A percentile compares a stretch with the other conserved stretches of the same genome.
Conservation (phyloP, 208 protist genomes). For the Leptomonas pyrrhocoris region DNA sequence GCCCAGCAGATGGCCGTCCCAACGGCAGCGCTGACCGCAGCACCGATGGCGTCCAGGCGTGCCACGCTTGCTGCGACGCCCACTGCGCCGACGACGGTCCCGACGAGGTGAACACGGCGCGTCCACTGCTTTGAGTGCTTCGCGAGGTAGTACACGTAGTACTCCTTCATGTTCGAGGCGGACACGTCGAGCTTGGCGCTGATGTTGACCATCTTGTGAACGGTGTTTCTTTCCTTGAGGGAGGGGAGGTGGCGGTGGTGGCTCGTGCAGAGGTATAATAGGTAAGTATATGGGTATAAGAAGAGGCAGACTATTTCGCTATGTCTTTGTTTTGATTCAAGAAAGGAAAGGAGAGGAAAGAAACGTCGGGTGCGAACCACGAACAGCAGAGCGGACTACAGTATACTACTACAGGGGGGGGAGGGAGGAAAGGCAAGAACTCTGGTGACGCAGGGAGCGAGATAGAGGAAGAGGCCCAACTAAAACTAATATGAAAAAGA, state of each 20-base stretch:
- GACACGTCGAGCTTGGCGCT: constrained; percentile 46
- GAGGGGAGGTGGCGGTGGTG: neutral
- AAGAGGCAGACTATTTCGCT: too few species aligned
- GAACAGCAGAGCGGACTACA: too few species aligned
- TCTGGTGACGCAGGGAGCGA: too few species aligned
- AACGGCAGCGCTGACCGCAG: constrained; percentile 12
- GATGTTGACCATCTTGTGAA: constrained; percentile 57
- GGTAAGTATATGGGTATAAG: too few species aligned
- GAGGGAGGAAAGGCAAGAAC: too few species aligned
- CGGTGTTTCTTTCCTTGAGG: neutral
- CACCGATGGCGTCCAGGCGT: constrained; percentile 20
- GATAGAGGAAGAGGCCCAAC: too few species aligned
- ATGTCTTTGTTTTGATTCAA: too few species aligned
- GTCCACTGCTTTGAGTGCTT: constrained; percentile 60
- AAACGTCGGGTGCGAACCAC: too few species aligned
- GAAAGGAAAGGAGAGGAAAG: too few species aligned
- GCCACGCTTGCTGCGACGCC: constrained; percentile 25
- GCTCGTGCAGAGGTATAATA: too few species aligned
- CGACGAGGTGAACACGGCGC: constrained; percentile 54
- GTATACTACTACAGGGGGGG: too few species aligned
- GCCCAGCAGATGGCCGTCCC: constrained; percentile 49
- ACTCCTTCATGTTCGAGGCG: constrained; percentile 59
- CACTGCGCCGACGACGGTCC: constrained; percentile 39
- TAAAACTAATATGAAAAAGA: neutral
- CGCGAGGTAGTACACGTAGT: constrained; percentile 60